Base-by-base conservation (phyloP, 371 early-diverging fungal genomes). In the Umbelopsis sp. region DNA sequence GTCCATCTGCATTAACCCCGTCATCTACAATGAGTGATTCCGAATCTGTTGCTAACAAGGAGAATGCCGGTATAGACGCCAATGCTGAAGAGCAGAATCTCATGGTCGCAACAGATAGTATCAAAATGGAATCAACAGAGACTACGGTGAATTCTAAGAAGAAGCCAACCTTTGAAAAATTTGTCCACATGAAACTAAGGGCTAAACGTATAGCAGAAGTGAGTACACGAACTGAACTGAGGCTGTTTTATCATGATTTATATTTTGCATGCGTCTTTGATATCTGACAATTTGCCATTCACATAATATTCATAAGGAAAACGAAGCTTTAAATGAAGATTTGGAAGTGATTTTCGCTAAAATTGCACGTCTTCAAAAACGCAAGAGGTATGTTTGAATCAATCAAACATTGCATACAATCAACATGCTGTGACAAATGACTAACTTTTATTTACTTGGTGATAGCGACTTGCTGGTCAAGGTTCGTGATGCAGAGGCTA, bases 1-100 rank as follows among this genome's bases (percentile, higher is more conserved):
- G 57, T 35, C 57, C 57, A 57, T 57, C 57, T 29, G 12, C 35
- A 35, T 35, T 57, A 29, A 24, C 22, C 4, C 16, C 29, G 18
- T 29, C 57, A 57, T 57, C 57, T 16, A 57, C 29, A 57, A 57
- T 57, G 57, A 57, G 57, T 35, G 57, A 57, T 35, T 57, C 57
- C 3, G 57, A 57, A 57, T 57, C 57, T 16, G 29, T 57, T 18
- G 35, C 57, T 18, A 57, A 57, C 57, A 57, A 57, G 29, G 57
- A 57, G 32, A 57, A 57, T 29, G 18, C 35, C 9, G 57, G 18
- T 35, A 10, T 29, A 5, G 57, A 57, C 29, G 6, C 35, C 29
- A 18, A 57, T 11, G 57, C 29, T 12, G 57, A 57, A 35, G 57
- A 57, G 29, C 57, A 57, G 35, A 57, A 32, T 5, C 6, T 35